Base-by-base conservation (phyloP, 1,284 basidiomycete species). In the Ceratobasidium sp. region DNA sequence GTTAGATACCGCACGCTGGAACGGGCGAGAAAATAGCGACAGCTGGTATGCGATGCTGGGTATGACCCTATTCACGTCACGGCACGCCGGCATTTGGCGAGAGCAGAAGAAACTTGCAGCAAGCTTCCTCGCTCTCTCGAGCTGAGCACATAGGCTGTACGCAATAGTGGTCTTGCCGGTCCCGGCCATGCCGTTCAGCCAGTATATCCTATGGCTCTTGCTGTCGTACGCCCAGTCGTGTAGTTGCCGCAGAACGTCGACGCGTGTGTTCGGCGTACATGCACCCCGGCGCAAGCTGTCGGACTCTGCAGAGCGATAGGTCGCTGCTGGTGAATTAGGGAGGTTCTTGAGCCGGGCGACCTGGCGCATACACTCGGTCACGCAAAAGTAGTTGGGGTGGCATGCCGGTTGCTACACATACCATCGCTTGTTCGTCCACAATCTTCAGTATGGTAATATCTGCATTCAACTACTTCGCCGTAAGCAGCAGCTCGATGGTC, bases 201-300 rank as follows among this genome's bases (percentile, higher is more conserved):
- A 64, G 28, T 3, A 64, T 23, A 77, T 72, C 23, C 51, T 66
- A 5, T 66, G 73, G 8, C 46, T 59, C 14, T 23, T 33, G 4
- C 33, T 14, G 53, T 46, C 46, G n/a, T 44, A 23, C n/a, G 53
- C 49, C 77, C 75, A 77, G 5, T 33, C 44, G 4, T 61, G 25
- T 11, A 77, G 40, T 30, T 77, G 73, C 12, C 72, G 42, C 9
- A 77, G 23, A 2, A 75, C 56, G n/a, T 60, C 60, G 6, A 58
- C 64, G 11, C 77, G 75, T 1, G 77, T 77, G 18, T 73, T 73
- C 8, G 63, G 38, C 12, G 72, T 64, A 23, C 73, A 74, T 8
- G 16, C 40, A 2, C 46, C 23, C 6, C 64, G 51, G 14, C 54
- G 8, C 7, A 69, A 1, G 8, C 18, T 25, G 7, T 28, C 38